Evolutionary conservation across 805 yeast genomes (phyloP).

Genomic region (Pichia phayaonensis): DNA sequence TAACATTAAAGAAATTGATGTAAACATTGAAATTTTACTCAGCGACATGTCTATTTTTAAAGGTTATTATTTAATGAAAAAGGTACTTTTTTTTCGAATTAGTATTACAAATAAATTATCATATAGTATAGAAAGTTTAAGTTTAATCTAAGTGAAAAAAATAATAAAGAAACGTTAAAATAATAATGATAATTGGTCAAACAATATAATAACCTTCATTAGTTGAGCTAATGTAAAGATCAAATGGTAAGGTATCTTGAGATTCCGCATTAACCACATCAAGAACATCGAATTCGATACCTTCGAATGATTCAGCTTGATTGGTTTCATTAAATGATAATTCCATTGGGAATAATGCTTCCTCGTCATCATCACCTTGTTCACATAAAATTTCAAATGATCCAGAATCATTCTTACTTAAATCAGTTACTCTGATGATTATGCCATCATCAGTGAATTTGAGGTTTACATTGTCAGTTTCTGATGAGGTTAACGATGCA

Average conservation of each 20-base stretch:
- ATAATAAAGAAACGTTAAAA: not conserved
- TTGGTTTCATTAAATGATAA: conserved; percentile 47
- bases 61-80: not conserved
- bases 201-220: conserved; percentile 54
- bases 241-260: conserved; percentile 55
- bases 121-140: not conserved
- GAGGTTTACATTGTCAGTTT: conserved; percentile 46
- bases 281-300: conserved; percentile 51
- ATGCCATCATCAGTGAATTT: conserved; percentile 64
- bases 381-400: conserved; percentile 74
- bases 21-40: not conserved
- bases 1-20: not conserved
- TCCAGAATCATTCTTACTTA: conserved; percentile 48
- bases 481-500: conserved; percentile 46
- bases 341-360: conserved; percentile 81
- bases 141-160: too few relatives aligned
- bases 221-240: conserved; percentile 48
- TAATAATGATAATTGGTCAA: conserved; percentile 15
- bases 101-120: not conserved
- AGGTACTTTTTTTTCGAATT: not conserved
- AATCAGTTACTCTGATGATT: conserved; percentile 51
- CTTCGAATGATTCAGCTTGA: conserved; percentile 16
- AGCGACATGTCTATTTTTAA: not conserved
- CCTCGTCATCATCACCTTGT: conserved; percentile 62
- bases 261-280: conserved; percentile 47